A percentile compares a stretch with the other conserved stretches of the same genome.
Evolutionary conservation across 2,329 filamentous ascomycete species (phyloP).

Genomic region (Paradendryphiella salina): DNA sequence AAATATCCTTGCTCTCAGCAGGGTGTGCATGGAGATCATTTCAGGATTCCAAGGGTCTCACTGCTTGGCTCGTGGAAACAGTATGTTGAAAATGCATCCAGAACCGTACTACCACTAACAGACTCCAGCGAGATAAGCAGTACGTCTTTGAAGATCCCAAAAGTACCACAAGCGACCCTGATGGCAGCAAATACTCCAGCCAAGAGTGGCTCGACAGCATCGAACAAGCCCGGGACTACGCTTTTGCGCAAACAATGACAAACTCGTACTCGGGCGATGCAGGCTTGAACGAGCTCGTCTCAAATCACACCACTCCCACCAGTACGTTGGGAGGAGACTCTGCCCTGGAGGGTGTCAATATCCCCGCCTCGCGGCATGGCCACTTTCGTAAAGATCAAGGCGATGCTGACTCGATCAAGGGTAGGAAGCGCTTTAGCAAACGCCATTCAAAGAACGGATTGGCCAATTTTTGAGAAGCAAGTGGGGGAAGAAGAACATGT

Average conservation of each 20-base stretch:
- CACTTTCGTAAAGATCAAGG: constrained; percentile 53
- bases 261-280: constrained; percentile 65
- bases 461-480: constrained; percentile 70
- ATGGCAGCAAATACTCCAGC: constrained; percentile 68
- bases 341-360: constrained; percentile 51
- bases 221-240: constrained; percentile 83
- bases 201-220: constrained; percentile 93
- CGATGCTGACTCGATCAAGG: constrained; percentile 60
- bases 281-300: constrained; percentile 51
- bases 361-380: constrained; percentile 57
- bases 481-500: no score
- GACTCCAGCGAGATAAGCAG: constrained; percentile 77
- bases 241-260: constrained; percentile 69
- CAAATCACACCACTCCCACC: constrained; percentile 72
- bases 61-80: constrained; percentile 88
- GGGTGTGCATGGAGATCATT: constrained; percentile 80
- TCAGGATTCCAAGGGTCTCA: constrained; percentile 82
- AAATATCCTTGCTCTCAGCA: constrained; percentile 77
- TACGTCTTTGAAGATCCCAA: constrained; percentile 95
- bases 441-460: constrained; percentile 93
- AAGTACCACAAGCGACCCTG: constrained; percentile 64
- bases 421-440: constrained; percentile 77
- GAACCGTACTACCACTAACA: constrained; percentile 4
- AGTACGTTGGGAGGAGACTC: constrained; percentile 68
- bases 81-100: constrained; percentile 61